A percentile compares a stretch with the other conserved stretches of the same genome.
Evolutionary conservation across 331 rosid genomes (phyloP).

Genomic region (Dryas integrifolia): DNA sequence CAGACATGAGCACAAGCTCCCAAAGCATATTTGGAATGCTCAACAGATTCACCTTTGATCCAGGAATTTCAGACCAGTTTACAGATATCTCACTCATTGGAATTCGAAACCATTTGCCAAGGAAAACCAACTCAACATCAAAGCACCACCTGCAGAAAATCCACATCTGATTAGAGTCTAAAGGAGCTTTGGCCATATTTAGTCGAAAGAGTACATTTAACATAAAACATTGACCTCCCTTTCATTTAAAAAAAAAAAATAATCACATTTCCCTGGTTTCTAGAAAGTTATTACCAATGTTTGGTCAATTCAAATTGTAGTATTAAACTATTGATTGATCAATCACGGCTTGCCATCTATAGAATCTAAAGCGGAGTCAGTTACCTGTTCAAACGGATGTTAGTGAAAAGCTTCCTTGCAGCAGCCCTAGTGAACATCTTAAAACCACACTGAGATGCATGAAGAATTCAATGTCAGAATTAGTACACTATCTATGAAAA

Average conservation of each 20-base stretch:
- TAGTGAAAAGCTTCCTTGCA: conserved; percentile 83
- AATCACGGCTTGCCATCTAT: background rate
- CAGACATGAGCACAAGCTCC: conserved; percentile 89
- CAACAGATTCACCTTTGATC: conserved; percentile 83
- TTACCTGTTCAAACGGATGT: conserved; percentile 81
- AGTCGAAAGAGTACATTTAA: background rate
- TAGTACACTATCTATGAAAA: background rate
- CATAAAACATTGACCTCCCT: too few relatives aligned
- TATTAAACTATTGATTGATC: too few relatives aligned
- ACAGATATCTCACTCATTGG: conserved; percentile 82
- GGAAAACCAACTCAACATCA: conserved; percentile 83
- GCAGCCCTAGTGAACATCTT: conserved; percentile 96
- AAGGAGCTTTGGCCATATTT: background rate
- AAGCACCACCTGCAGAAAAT: conserved; percentile 88
- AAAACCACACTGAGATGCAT: conserved; percentile 78
- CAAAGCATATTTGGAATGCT: conserved; percentile 97
- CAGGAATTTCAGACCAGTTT: conserved; percentile 96
- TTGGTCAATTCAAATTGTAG: too few relatives aligned
- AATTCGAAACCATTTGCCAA: conserved; percentile 70
- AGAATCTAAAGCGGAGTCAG: conserved; percentile 8
- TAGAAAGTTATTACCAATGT: too few relatives aligned
- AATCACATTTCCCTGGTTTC: too few relatives aligned
- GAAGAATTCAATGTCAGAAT: conserved; percentile 26
- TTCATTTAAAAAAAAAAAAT: too few relatives aligned
- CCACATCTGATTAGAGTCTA: background rate